A percentile compares a stretch with the other conserved stretches of the same genome.
Conservation (phyloP, 2,329 filamentous ascomycete genomes). For the Fusarium sp. region DNA sequence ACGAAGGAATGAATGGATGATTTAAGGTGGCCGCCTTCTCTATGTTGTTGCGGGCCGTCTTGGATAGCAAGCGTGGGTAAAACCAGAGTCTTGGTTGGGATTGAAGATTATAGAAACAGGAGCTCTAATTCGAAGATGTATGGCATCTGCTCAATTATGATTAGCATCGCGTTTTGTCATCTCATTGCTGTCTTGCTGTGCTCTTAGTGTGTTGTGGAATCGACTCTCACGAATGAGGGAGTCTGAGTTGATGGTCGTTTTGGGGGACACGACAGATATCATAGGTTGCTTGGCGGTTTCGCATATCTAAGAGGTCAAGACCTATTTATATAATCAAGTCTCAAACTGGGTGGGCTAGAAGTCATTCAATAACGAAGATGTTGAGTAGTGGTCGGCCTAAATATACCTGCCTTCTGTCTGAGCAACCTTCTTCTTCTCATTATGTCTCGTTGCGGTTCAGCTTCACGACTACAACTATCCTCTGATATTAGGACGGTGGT, state of each 20-base stretch:
- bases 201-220: neutral
- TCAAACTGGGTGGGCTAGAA: neutral
- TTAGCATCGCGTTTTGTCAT: no score
- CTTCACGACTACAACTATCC: neutral
- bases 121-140: neutral
- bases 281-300: neutral
- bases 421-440: neutral
- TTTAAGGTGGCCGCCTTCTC: conserved; percentile 3
- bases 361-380: neutral
- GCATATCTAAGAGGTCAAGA: neutral
- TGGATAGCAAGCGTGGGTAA: conserved; percentile 19
- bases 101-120: conserved; percentile 8
- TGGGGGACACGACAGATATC: neutral
- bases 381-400: neutral
- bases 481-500: neutral
- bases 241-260: neutral
- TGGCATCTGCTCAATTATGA: neutral
- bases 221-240: neutral
- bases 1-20: conserved; percentile 22
- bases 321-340: neutral
- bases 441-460: neutral
- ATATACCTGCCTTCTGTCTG: neutral
- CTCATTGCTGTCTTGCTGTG: neutral
- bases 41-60: conserved; percentile 1
- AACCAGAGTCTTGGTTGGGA: neutral